Evolutionary conservation across 805 yeast species (phyloP).

Genomic region (Metschnikowia proteae): DNA sequence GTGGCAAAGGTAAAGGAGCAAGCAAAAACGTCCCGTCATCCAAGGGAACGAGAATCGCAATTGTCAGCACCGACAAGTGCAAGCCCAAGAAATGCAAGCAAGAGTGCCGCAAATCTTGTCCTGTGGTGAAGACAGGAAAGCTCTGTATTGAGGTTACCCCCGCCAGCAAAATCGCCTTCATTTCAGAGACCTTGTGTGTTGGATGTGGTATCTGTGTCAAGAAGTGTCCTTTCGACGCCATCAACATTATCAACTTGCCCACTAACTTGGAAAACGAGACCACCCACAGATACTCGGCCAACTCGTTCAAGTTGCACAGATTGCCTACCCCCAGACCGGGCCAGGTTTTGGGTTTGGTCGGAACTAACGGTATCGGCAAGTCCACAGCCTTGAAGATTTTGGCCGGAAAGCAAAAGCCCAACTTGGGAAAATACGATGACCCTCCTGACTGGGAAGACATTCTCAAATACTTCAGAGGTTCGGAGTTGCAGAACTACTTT

Average conservation of each 20-base stretch:
- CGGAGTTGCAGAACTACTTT: constrained; percentile 94
- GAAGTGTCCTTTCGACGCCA: constrained; percentile 97
- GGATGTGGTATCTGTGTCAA: constrained; percentile 99
- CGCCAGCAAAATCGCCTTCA: constrained; percentile 85
- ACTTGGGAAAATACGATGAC: constrained; percentile 86
- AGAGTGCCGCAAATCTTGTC: constrained; percentile 95
- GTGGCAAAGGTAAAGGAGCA: constrained; percentile 20
- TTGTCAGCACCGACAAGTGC: constrained; percentile 90
- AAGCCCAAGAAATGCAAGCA: constrained; percentile 98
- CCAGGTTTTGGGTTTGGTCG: constrained; percentile 95
- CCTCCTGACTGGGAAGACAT: constrained; percentile 99
- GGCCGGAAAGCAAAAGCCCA: constrained; percentile 97
- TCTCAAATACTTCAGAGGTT: constrained; percentile 87
- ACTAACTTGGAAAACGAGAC: constrained; percentile 90
- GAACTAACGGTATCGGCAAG: constrained; percentile 99
- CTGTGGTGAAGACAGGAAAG: constrained; percentile 96
- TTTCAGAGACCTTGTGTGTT: constrained; percentile 90
- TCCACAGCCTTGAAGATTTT: constrained; percentile 94
- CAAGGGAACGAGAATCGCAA: constrained; percentile 82
- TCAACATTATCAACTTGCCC: constrained; percentile 91
- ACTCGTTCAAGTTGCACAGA: constrained; percentile 94
- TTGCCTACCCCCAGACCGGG: constrained; percentile 99
- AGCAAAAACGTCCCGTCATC: constrained; percentile 17
- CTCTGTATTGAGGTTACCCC: constrained; percentile 96
- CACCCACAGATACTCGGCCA: constrained; percentile 96